Evolutionary conservation across 441 rosid genomes (phyloP).

Genomic region (Breynia disticha): DNA sequence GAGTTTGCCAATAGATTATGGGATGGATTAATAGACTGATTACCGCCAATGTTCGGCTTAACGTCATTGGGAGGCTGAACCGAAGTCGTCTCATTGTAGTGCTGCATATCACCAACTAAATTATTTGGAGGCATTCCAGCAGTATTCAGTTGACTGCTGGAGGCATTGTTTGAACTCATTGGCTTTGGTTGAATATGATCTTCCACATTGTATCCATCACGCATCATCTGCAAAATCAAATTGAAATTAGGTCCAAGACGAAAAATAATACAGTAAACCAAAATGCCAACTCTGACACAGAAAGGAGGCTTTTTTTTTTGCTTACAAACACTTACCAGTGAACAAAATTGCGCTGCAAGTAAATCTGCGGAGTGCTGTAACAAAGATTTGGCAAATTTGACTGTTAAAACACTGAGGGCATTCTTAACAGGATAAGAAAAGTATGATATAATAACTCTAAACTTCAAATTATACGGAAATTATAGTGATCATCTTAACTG

Average conservation of each 20-base stretch:
- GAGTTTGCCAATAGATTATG: conserved; percentile 42
- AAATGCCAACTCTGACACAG: no score
- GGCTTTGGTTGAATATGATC: conserved; percentile 54
- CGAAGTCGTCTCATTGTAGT: conserved; percentile 47
- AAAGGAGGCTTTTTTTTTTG: conserved; percentile 1
- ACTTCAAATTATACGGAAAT: no score
- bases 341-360: conserved; percentile 60
- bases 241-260: conserved; percentile 12
- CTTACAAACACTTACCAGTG: conserved; percentile 51
- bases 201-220: conserved; percentile 51
- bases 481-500: no score
- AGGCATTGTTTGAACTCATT: conserved; percentile 31
- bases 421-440: conserved; percentile 9
- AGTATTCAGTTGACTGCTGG: conserved; percentile 44
- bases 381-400: conserved; percentile 20
- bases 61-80: conserved; percentile 48
- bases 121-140: conserved; percentile 41
- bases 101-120: conserved; percentile 48
- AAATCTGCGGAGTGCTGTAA: conserved; percentile 81
- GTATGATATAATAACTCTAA: conserved; percentile 5
- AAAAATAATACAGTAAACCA: conserved; percentile 8
- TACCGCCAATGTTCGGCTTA: conserved; percentile 46
- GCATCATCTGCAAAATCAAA: conserved; percentile 56
- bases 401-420: conserved; percentile 20
- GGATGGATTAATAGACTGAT: conserved; percentile 37